Evolutionary conservation across 108 stramenopile genomes (phyloP).

Genomic region (Heterococcus sp.): DNA sequence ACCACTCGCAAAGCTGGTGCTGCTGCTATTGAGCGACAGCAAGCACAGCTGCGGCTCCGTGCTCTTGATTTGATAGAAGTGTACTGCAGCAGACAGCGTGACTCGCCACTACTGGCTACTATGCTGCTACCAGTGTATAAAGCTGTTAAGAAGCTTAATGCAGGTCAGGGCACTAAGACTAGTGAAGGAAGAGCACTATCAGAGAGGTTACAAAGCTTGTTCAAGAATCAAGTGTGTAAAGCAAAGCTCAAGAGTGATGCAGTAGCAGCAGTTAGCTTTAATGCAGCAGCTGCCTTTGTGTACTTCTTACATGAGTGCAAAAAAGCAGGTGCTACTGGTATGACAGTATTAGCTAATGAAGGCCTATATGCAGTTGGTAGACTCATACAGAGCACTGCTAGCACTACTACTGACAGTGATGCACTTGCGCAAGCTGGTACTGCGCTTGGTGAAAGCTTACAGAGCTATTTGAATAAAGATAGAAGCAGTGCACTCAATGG

Average conservation of each 20-base stretch:
- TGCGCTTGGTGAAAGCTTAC: not conserved
- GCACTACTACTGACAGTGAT: too few relatives aligned
- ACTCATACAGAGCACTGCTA: not conserved
- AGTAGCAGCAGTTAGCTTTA: not conserved
- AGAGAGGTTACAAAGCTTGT: constrained; percentile 1
- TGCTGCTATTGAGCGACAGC: constrained; percentile 3
- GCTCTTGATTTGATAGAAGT: constrained; percentile 42
- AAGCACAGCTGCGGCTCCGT: constrained; percentile 34
- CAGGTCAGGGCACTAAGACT: not conserved
- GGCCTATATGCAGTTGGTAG: not conserved
- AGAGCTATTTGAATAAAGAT: not conserved
- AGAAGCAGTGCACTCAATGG: not conserved
- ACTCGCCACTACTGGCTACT: constrained; percentile 9
- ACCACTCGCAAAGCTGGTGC: constrained; percentile 17
- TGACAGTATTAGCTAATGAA: not conserved
- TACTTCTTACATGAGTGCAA: not conserved
- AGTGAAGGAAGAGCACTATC: not conserved
- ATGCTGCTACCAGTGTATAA: constrained; percentile 20
- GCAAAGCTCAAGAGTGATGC: constrained; percentile 14
- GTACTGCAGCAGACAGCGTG: constrained; percentile 1
- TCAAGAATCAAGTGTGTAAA: constrained; percentile 22
- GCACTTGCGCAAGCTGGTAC: not conserved
- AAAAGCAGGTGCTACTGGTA: not conserved
- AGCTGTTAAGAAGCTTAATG: not conserved
- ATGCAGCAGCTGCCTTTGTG: not conserved